These are phyloP conservation scores for Dothideomycetidae sp. DNA, from an alignment of 2,329 filamentous ascomycete species.

Conservation along the genomic window DNA sequence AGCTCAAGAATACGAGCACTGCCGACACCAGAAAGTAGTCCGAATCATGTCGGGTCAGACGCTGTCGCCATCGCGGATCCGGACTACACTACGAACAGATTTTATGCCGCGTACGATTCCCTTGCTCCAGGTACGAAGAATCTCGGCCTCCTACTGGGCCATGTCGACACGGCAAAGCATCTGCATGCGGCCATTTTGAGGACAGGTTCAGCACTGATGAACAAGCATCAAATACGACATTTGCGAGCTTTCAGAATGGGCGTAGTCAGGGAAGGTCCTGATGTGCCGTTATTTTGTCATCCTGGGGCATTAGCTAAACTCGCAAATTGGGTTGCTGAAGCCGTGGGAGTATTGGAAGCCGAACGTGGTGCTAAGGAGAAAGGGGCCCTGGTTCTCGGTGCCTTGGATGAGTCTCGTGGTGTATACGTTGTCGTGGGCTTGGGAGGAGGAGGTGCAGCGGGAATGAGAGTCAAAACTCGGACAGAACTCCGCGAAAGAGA, in stretches of 20 bases:
- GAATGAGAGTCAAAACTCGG: conserved; percentile 28
- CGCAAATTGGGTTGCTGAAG: conserved; percentile 86
- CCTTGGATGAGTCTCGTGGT: conserved; percentile 71
- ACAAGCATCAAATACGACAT: conserved; percentile 88
- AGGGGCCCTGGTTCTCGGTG: conserved; percentile 78
- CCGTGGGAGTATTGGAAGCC: conserved; percentile 75
- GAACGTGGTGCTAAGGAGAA: conserved; percentile 53
- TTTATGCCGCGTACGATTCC: conserved; percentile 46
- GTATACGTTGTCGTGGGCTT: conserved; percentile 90
- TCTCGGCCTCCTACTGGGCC: conserved; percentile 60
- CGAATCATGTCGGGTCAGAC: conserved; percentile 12
- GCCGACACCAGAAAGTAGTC: conserved; percentile 20
- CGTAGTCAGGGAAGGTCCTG: conserved; percentile 87
- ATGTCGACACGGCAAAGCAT: conserved; percentile 72
- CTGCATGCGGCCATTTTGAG: conserved; percentile 86
- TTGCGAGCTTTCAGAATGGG: conserved; percentile 87
- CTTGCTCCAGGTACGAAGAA: conserved; percentile 36
- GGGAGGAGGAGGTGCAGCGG: conserved; percentile 68
- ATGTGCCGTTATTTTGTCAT: conserved; percentile 82
- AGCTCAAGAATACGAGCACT: conserved; percentile 18
- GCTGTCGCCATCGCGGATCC: conserved; percentile 22
- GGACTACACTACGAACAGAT: conserved; percentile 36
- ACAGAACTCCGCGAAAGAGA: conserved; percentile 41
- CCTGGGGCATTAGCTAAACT: conserved; percentile 87
- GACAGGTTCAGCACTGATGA: conserved; percentile 78